phyloP scores from a whole-genome alignment of 257 asterid species.

The Anisodus tanguticus region DNA sequence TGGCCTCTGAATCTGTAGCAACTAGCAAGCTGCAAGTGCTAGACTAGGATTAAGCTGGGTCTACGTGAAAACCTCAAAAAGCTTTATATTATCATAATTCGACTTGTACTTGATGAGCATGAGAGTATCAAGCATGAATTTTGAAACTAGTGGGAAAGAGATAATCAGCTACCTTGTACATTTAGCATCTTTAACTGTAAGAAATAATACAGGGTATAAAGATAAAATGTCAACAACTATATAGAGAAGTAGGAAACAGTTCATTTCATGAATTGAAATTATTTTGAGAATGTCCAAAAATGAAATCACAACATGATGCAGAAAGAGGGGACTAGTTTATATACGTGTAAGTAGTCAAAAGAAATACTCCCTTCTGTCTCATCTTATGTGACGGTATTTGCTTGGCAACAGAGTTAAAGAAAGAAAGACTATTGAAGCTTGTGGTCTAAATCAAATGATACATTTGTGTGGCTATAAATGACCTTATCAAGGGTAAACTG shows the following conservation, averaged over 20 bases:
- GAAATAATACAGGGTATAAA: background rate
- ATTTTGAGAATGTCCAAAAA: background rate
- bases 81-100: background rate
- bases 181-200: background rate
- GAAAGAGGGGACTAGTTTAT: background rate
- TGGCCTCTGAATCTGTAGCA: background rate
- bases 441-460: background rate
- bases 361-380: background rate
- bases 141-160: background rate
- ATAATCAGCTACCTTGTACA: background rate
- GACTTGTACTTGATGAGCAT: background rate
- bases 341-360: background rate
- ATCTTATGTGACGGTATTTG: background rate
- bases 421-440: background rate
- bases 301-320: background rate
- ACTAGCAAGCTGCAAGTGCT: background rate
- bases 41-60: background rate
- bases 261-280: background rate
- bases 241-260: background rate
- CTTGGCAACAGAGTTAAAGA: background rate
- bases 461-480: background rate
- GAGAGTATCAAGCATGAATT: background rate
- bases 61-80: background rate
- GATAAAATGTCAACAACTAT: background rate
- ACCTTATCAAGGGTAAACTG: background rate